These are phyloP conservation scores for Neurospora sp. DNA, from an alignment of 495 filamentous ascomycete species.

Conservation along the genomic window DNA sequence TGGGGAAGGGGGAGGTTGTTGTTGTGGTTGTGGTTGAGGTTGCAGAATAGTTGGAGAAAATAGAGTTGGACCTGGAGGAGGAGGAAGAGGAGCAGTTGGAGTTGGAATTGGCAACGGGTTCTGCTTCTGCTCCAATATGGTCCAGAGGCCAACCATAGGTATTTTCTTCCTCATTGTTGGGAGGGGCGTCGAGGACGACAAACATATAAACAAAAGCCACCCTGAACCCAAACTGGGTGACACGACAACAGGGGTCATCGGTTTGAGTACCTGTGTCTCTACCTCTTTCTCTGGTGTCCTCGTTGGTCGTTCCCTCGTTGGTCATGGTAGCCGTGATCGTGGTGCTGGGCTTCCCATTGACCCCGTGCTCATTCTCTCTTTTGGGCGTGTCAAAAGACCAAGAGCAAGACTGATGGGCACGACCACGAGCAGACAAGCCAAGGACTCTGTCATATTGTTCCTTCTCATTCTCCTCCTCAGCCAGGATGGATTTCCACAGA, in stretches of 20 bases:
- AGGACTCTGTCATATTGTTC: background rate
- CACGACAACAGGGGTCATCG: background rate
- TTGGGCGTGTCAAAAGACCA: background rate
- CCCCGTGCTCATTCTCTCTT: background rate
- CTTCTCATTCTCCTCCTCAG: background rate
- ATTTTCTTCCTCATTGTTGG: background rate
- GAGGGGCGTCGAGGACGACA: background rate
- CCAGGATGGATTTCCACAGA: background rate
- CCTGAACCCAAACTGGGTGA: background rate
- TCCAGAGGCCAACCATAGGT: background rate
- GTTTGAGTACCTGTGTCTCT: background rate
- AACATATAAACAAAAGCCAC: background rate
- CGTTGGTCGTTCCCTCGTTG: background rate
- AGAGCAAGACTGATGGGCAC: background rate
- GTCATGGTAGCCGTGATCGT: background rate
- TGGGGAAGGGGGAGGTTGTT: background rate
- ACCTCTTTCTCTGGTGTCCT: background rate
- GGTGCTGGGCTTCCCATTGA: background rate
- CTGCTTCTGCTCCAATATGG: background rate
- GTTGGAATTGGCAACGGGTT: background rate
- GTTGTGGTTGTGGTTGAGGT: background rate
- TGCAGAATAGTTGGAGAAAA: background rate
- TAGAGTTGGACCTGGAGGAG: background rate
- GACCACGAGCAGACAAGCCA: background rate
- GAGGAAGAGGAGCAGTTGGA: background rate